These are phyloP conservation scores for Penicillium daleae DNA, from an alignment of 495 filamentous ascomycete genomes.

Conservation along the genomic window DNA sequence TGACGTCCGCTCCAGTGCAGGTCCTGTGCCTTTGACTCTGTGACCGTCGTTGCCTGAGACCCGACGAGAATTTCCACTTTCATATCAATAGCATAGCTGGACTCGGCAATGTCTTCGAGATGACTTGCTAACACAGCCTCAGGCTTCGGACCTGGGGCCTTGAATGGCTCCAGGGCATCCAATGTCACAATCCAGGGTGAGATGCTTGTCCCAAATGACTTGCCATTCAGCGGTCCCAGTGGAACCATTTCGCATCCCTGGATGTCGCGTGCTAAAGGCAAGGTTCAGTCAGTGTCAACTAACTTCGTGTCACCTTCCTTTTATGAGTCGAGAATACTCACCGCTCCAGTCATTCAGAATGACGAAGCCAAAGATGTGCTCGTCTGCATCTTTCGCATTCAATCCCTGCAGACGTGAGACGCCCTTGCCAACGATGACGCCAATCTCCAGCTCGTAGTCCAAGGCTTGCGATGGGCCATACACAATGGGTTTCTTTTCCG, in stretches of 20 bases:
- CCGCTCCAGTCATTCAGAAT: constrained; percentile 90
- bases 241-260: constrained; percentile 43
- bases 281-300: constrained; percentile 6
- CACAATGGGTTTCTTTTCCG: constrained; percentile 36
- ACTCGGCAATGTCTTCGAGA: constrained; percentile 59
- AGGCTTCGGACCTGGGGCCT: constrained; percentile 54
- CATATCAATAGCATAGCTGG: constrained; percentile 69
- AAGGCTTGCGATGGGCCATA: constrained; percentile 62
- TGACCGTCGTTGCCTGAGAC: constrained; percentile 60
- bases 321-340: constrained; percentile 46
- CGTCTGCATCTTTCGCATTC: constrained; percentile 57
- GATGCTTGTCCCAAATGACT: constrained; percentile 82
- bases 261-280: constrained; percentile 38
- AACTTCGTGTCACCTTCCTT: not conserved
- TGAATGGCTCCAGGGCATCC: constrained; percentile 73
- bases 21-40: constrained; percentile 60
- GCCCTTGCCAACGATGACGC: constrained; percentile 66
- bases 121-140: constrained; percentile 61
- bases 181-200: constrained; percentile 81
- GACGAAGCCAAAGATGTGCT: constrained; percentile 81
- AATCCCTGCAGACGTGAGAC: constrained; percentile 22
- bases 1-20: constrained; percentile 84
- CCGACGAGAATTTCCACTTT: constrained; percentile 65
- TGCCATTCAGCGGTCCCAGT: constrained; percentile 55
- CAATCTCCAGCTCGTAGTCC: constrained; percentile 85